phyloP scores from a whole-genome alignment of 805 yeast genomes.

The Schizosaccharomyces cryophilus region DNA sequence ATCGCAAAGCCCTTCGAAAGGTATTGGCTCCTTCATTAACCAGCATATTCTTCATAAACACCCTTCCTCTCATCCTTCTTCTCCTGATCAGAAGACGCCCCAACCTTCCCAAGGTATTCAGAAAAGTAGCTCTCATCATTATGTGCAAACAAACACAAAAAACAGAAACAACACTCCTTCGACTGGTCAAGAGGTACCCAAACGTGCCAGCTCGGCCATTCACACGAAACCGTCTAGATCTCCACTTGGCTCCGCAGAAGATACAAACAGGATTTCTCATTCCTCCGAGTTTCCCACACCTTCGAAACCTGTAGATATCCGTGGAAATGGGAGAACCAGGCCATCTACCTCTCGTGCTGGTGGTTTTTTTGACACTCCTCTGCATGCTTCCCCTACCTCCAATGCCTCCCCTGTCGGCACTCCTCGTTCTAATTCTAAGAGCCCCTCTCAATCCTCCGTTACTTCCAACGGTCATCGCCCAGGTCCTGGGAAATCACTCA shows the following conservation, averaged over 20 bases:
- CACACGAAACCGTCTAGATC: background rate
- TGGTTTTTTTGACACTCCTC: background rate
- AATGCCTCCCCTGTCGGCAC: background rate
- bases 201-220: background rate
- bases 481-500: background rate
- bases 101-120: background rate
- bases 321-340: background rate
- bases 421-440: background rate
- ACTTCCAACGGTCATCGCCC: background rate
- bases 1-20: background rate
- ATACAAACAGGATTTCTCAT: background rate
- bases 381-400: background rate
- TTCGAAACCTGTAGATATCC: background rate
- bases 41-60: background rate
- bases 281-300: background rate
- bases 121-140: background rate
- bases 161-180: background rate
- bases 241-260: background rate
- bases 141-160: background rate
- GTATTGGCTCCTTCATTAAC: background rate
- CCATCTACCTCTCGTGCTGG: background rate
- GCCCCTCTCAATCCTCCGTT: background rate
- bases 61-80: background rate
- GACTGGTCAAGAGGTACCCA: background rate
- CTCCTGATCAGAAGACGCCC: background rate